These are phyloP conservation scores for Aureobasidium mangrovei DNA, from an alignment of 2,329 filamentous ascomycete species.

Conservation along the genomic window DNA sequence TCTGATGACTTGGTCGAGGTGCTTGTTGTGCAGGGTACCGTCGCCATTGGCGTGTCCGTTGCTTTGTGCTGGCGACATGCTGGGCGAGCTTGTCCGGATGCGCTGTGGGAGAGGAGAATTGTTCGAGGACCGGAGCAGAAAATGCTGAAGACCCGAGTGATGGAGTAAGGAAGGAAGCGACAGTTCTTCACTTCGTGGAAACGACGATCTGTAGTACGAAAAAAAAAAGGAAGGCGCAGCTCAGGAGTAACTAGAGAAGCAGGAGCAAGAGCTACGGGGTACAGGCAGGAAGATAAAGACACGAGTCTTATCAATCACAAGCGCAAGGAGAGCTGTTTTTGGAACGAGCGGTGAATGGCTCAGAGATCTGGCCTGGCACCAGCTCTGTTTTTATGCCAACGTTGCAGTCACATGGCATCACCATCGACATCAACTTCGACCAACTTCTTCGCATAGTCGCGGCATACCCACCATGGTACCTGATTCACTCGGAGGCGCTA, in stretches of 20 bases:
- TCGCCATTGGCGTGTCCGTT: slow-evolving; percentile 5
- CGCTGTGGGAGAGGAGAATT: background rate
- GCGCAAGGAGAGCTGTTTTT: background rate
- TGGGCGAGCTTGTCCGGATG: background rate
- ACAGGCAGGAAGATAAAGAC: background rate
- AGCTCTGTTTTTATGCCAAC: slow-evolving; percentile 6
- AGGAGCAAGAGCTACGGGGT: background rate
- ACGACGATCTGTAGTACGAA: background rate
- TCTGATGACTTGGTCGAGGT: slow-evolving; percentile 46
- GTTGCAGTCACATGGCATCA: slow-evolving; percentile 13
- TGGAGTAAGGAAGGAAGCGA: background rate
- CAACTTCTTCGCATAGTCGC: slow-evolving; percentile 11
- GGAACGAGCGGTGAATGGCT: slow-evolving; percentile 10
- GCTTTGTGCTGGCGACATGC: background rate
- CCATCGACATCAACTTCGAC: background rate
- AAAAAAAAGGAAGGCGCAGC: background rate
- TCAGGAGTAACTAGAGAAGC: slow-evolving; percentile 3
- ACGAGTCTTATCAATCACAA: slow-evolving; percentile 2
- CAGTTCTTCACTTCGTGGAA: background rate
- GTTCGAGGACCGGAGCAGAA: background rate
- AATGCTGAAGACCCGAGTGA: background rate
- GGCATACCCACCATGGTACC: slow-evolving; percentile 11
- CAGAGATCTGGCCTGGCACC: slow-evolving; percentile 6
- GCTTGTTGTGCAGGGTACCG: slow-evolving; percentile 42
- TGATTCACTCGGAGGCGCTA: slow-evolving; percentile 3